Conservation (phyloP, 208 protist species). For the Trypanosoma mega region DNA sequence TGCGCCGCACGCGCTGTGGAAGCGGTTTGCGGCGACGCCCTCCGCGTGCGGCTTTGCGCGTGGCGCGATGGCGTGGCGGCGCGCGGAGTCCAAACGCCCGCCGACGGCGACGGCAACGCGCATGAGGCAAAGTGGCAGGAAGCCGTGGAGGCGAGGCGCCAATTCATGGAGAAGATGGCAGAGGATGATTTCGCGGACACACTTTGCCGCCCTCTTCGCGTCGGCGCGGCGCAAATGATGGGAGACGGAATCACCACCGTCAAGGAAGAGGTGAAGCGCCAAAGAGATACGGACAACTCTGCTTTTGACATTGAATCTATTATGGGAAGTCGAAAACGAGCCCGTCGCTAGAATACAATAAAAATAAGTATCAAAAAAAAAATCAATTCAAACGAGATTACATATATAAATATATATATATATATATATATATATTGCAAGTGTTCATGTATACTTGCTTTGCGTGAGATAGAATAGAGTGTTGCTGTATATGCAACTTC, state of each 20-base stretch:
- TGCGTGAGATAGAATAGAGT: too few relatives aligned
- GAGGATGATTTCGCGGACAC: slow-evolving; percentile 3
- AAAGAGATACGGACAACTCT: slow-evolving; percentile 34
- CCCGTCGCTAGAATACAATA: slow-evolving; percentile 8
- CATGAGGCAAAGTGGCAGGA: slow-evolving; percentile 25
- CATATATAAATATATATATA: background rate
- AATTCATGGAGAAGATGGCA: slow-evolving; percentile 20
- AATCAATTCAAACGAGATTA: background rate
- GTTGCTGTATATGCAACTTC: background rate
- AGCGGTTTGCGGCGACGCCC: background rate
- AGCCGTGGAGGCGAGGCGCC: slow-evolving; percentile 20
- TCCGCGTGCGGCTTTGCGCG: slow-evolving; percentile 27
- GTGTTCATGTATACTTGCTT: background rate
- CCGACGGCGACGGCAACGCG: slow-evolving; percentile 1
- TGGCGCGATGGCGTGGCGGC: slow-evolving; percentile 48
- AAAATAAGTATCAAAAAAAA: background rate
- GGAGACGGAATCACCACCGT: background rate
- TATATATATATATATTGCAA: background rate
- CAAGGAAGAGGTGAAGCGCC: slow-evolving; percentile 42
- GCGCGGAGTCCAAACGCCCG: slow-evolving; percentile 22
- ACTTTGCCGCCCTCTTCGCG: slow-evolving; percentile 4
- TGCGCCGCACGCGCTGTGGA: slow-evolving; percentile 30
- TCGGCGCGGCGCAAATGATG: background rate
- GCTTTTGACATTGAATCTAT: slow-evolving; percentile 63
- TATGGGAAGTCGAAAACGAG: slow-evolving; percentile 29